Conservation (phyloP, 192 early-diverging fungal species). For the Coemansia sp. region DNA sequence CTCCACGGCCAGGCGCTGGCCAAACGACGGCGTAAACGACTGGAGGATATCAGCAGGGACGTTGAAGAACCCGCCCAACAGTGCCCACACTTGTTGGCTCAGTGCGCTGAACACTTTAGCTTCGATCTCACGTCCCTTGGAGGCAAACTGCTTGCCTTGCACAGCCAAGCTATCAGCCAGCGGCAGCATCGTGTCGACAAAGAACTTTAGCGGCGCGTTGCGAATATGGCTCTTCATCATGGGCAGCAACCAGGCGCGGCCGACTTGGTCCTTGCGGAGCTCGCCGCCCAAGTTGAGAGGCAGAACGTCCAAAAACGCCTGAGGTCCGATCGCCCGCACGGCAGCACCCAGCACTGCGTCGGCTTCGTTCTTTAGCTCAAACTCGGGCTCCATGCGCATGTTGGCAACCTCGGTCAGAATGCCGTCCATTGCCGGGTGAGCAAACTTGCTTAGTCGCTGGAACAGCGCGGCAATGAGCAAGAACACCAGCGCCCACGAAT, state of each 20-base stretch:
- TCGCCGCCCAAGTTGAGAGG: constrained; percentile 82
- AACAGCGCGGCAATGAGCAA: constrained; percentile 74
- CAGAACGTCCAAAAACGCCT: constrained; percentile 68
- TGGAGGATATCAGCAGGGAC: constrained; percentile 72
- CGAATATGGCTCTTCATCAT: constrained; percentile 72
- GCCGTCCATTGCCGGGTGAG: constrained; percentile 60
- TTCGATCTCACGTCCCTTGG: constrained; percentile 63
- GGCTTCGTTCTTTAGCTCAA: constrained; percentile 83
- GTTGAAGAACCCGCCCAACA: constrained; percentile 84
- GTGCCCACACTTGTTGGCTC: constrained; percentile 83
- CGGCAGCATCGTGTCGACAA: constrained; percentile 70
- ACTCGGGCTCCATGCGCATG: constrained; percentile 79
- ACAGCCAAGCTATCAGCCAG: constrained; percentile 71
- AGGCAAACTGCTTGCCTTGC: constrained; percentile 60
- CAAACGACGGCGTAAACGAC: constrained; percentile 63
- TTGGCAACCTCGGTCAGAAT: constrained; percentile 65
- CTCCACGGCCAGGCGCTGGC: constrained; percentile 72
- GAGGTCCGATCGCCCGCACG: constrained; percentile 77
- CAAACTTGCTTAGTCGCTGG: constrained; percentile 64
- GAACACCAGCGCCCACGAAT: constrained; percentile 84
- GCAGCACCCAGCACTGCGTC: constrained; percentile 81
- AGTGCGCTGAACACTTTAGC: constrained; percentile 92
- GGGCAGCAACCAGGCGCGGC: constrained; percentile 90
- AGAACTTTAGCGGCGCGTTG: constrained; percentile 74
- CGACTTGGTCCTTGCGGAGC: constrained; percentile 43